Conservation (phyloP, 208 protist genomes). For the Leishmania amazonensis region DNA sequence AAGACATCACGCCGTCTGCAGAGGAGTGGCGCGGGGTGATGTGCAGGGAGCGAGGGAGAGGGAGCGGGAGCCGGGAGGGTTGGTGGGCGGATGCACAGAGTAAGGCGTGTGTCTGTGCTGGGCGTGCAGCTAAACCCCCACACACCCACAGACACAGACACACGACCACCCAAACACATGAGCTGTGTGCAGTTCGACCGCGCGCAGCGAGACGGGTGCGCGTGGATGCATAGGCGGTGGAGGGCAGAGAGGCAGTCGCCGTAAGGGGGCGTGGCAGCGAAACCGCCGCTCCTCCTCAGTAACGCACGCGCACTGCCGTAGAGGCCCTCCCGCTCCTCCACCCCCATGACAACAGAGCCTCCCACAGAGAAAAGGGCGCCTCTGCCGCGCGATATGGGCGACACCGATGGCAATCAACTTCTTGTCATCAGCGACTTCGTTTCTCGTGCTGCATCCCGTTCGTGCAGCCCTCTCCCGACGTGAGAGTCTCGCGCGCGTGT, state of each 20-base stretch:
- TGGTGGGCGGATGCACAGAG: neutral
- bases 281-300: neutral
- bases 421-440: neutral
- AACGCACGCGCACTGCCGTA: neutral
- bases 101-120: neutral
- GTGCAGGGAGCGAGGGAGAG: neutral
- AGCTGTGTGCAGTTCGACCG: neutral
- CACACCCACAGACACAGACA: neutral
- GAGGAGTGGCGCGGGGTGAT: neutral
- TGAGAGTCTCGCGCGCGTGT: neutral
- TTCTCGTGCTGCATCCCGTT: neutral
- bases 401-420: neutral
- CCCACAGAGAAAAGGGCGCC: neutral
- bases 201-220: too few species aligned
- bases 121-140: neutral
- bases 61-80: neutral
- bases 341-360: neutral
- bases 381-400: neutral
- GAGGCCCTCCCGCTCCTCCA: neutral
- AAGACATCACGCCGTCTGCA: neutral
- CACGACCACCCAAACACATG: neutral
- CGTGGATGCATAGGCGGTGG: neutral
- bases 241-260: neutral
- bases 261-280: too few species aligned
- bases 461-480: neutral